Evolutionary conservation across 345 rosid genomes (phyloP).

Genomic region (Streptanthus diversifolius): DNA sequence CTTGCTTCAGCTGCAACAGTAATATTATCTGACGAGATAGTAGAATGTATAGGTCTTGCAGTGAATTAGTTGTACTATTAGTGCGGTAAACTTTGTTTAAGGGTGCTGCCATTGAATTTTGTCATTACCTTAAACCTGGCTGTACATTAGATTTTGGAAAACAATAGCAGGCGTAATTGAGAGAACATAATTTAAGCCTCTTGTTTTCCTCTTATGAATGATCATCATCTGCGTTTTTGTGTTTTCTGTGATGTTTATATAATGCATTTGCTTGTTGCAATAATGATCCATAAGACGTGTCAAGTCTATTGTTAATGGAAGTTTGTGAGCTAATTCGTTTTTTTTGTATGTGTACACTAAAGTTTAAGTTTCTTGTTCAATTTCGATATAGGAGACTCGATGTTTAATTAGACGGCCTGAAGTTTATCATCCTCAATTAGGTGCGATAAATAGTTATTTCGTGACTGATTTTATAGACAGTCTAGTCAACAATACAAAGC

Average conservation of each 20-base stretch:
- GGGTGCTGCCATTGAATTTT: constrained; percentile 10
- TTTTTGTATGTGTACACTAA: constrained; percentile 10
- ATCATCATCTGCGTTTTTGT: not conserved
- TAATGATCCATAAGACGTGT: not conserved
- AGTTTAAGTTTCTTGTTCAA: not conserved
- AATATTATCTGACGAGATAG: not conserved
- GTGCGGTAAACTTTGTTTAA: not conserved
- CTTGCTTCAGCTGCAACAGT: not conserved
- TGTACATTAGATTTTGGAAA: not conserved
- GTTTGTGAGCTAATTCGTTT: not conserved
- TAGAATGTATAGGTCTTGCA: constrained; percentile 1
- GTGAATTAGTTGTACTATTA: not conserved
- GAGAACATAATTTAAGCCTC: not conserved
- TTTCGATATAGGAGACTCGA: constrained; percentile 25
- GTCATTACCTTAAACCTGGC: not conserved
- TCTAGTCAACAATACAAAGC: not conserved
- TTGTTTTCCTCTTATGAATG: constrained; percentile 5
- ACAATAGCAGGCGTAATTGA: not conserved
- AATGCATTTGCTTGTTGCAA: not conserved
- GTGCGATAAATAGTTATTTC: constrained; percentile 25
- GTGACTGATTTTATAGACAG: not conserved
- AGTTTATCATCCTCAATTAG: constrained; percentile 32
- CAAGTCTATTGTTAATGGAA: not conserved
- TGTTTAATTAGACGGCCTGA: constrained; percentile 34
- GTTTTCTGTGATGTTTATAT: not conserved